These are phyloP conservation scores for Coix lacrymajobi DNA, from an alignment of 176 grass and related monocot species.

Conservation along the genomic window DNA sequence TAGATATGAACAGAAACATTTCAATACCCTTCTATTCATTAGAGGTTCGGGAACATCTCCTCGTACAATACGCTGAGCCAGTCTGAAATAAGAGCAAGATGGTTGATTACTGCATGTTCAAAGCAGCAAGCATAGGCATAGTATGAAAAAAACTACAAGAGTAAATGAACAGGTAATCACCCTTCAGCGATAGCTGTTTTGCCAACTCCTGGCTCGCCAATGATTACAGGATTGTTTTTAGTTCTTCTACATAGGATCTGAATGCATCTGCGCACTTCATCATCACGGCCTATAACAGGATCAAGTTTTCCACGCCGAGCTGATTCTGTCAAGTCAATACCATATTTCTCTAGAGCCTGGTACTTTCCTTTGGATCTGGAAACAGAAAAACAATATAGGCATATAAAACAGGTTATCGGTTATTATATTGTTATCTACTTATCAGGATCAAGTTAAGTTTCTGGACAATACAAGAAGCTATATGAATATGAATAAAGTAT, in stretches of 20 bases:
- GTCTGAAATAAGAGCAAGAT: slow-evolving; percentile 33
- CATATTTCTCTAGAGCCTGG: slow-evolving; percentile 89
- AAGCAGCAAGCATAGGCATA: background rate
- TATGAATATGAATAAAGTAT: background rate
- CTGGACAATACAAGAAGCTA: background rate
- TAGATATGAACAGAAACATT: slow-evolving; percentile 3
- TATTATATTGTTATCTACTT: background rate
- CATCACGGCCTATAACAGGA: slow-evolving; percentile 90
- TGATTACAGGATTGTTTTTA: slow-evolving; percentile 97
- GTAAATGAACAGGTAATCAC: slow-evolving; percentile 26
- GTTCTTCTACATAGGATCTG: slow-evolving; percentile 96
- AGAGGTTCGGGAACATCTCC: slow-evolving; percentile 97
- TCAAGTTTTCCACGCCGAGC: slow-evolving; percentile 83
- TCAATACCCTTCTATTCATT: slow-evolving; percentile 71
- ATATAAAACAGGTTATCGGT: background rate
- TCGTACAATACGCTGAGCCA: slow-evolving; percentile 86
- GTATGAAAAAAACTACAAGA: background rate
- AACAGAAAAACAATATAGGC: slow-evolving; percentile 19
- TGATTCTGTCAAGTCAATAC: slow-evolving; percentile 91
- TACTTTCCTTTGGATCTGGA: slow-evolving; percentile 92
- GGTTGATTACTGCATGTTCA: slow-evolving; percentile 6
- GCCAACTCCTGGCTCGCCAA: slow-evolving; percentile 88
- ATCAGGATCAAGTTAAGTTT: background rate
- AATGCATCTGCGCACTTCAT: slow-evolving; percentile 87
- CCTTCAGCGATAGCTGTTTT: slow-evolving; percentile 98